Evolutionary conservation across 306 rosid genomes (phyloP).

Genomic region (Quercus berberidifolia): DNA sequence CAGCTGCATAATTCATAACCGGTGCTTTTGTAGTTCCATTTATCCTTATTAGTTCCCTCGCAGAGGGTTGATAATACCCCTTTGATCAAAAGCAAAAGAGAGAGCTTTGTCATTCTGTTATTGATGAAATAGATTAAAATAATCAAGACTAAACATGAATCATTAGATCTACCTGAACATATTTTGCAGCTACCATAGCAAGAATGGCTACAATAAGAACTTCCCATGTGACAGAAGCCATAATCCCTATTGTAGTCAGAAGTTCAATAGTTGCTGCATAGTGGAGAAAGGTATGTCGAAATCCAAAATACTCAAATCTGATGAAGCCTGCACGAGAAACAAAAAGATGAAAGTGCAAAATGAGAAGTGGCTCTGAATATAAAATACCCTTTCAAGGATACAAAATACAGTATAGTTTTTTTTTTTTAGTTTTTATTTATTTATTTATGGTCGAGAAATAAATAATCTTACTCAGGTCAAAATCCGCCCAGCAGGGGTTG

Average conservation of each 20-base stretch:
- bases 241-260: constrained; percentile 16
- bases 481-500: no score
- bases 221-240: constrained; percentile 51
- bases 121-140: neutral
- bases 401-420: no score
- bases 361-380: neutral
- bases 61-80: constrained; percentile 47
- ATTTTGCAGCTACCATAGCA: constrained; percentile 24
- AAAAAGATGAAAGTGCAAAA: neutral
- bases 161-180: constrained; percentile 25
- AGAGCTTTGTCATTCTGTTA: neutral
- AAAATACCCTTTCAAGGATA: neutral
- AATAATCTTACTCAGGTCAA: no score
- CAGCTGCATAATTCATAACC: constrained; percentile 41
- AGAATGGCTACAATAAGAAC: constrained; percentile 40
- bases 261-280: constrained; percentile 10
- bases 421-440: no score
- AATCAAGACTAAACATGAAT: neutral
- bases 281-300: constrained; percentile 43
- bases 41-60: constrained; percentile 48
- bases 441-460: no score
- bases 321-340: constrained; percentile 32
- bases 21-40: constrained; percentile 65
- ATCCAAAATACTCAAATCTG: constrained; percentile 43
- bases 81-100: neutral